Percentiles rank a stretch among this genome's conserved stretches.
Conservation (phyloP, 2,329 filamentous ascomycete genomes). For the Bretziella fagacearum region DNA sequence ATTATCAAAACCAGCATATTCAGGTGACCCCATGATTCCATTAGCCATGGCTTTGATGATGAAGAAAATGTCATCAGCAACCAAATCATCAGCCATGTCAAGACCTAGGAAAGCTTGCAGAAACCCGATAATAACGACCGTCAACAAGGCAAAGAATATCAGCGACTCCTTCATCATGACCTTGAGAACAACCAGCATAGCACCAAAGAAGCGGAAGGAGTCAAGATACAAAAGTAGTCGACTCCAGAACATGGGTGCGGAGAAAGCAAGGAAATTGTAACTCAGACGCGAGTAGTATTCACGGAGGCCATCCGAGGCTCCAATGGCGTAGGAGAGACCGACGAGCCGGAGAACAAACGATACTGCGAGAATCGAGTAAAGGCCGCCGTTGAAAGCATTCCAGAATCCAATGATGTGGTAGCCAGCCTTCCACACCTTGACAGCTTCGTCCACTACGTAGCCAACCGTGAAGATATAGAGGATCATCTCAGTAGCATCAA, state of each 20-base stretch:
- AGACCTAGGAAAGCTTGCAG: conserved; percentile 88
- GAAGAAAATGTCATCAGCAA: conserved; percentile 51
- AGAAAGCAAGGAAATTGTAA: conserved; percentile 89
- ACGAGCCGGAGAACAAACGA: conserved; percentile 68
- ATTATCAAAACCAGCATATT: conserved; percentile 73
- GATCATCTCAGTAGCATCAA: conserved; percentile 68
- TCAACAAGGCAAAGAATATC: conserved; percentile 86
- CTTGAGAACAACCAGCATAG: conserved; percentile 94
- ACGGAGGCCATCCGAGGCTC: conserved; percentile 23
- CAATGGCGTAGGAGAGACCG: conserved; percentile 46
- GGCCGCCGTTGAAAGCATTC: conserved; percentile 80
- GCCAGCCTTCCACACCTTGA: conserved; percentile 90
- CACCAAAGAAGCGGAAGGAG: conserved; percentile 86
- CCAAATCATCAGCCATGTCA: conserved; percentile 61
- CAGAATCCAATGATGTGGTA: conserved; percentile 85
- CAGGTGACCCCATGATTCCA: conserved; percentile 77
- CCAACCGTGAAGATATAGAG: conserved; percentile 85
- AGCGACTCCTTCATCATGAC: conserved; percentile 88
- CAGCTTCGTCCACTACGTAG: conserved; percentile 72
- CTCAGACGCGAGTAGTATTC: conserved; percentile 57
- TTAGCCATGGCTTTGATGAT: conserved; percentile 74
- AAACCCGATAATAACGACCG: conserved; percentile 72
- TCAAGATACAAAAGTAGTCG: conserved; percentile 85
- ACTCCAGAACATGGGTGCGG: conserved; percentile 93
- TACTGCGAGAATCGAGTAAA: conserved; percentile 63